Evolutionary conservation across 768 basidiomycete species (phyloP).

Genomic region (Phylloporus sp.): DNA sequence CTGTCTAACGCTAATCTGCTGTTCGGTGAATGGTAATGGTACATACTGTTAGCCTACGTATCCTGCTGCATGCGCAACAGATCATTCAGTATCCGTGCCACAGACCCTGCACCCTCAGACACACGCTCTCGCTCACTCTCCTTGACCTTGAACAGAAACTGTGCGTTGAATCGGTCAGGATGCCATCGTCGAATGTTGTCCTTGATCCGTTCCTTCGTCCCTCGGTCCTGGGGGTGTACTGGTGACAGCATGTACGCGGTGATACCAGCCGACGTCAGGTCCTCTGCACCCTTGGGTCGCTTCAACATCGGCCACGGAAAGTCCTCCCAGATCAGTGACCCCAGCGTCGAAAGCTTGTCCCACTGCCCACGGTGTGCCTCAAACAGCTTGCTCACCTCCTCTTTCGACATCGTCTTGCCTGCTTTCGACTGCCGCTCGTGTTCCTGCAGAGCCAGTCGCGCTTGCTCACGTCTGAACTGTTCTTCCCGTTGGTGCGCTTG

Average conservation of each 20-base stretch:
- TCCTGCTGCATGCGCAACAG: conserved; percentile 50
- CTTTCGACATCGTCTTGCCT: conserved; percentile 50
- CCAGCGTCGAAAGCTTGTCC: conserved; percentile 40
- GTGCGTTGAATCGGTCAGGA: conserved; percentile 77
- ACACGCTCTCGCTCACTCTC: conserved; percentile 65
- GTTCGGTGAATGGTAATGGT: too few species aligned
- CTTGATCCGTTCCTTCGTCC: conserved; percentile 67
- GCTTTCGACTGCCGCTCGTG: conserved; percentile 40
- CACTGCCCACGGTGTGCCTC: conserved; percentile 63
- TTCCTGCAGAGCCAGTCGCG: conserved; percentile 50
- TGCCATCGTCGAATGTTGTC: conserved; percentile 77
- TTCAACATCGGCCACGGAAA: conserved; percentile 76
- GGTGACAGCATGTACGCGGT: conserved; percentile 60
- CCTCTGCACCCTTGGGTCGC: conserved; percentile 53
- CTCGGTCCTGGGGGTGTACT: conserved; percentile 49
- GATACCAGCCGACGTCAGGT: conserved; percentile 54
- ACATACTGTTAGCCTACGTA: too few species aligned
- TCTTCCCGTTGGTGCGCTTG: conserved; percentile 64
- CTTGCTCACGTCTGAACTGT: conserved; percentile 65
- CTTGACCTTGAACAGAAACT: conserved; percentile 58
- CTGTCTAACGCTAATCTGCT: too few species aligned
- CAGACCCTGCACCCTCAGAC: conserved; percentile 66
- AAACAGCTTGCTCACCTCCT: conserved; percentile 53
- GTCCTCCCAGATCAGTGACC: conserved; percentile 55
- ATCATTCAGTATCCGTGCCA: conserved; percentile 69